phyloP scores from a whole-genome alignment of 345 rosid genomes.

The Limnanthes douglasii region DNA sequence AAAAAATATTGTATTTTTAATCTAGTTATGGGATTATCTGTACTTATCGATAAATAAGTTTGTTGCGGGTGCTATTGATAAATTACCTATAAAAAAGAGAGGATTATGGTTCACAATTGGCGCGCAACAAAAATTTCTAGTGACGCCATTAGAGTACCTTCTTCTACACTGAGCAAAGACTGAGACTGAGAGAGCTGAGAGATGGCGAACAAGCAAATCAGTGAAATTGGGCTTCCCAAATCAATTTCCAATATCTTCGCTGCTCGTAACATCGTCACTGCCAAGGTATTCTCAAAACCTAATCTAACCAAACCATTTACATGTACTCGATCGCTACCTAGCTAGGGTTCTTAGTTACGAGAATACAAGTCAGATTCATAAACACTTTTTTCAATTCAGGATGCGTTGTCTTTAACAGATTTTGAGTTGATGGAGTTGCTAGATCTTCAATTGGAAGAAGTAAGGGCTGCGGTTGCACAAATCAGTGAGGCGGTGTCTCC shows the following conservation, averaged over 20 bases:
- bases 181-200: too few relatives aligned
- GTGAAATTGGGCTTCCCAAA: conserved; percentile 41
- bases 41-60: too few relatives aligned
- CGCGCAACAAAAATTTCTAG: too few relatives aligned
- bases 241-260: conserved; percentile 46
- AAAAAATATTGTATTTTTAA: too few relatives aligned
- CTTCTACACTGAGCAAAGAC: too few relatives aligned
- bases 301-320: not conserved
- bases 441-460: conserved; percentile 42
- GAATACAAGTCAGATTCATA: not conserved
- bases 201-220: conserved; percentile 59
- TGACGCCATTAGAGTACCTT: too few relatives aligned
- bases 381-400: conserved; percentile 16
- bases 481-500: conserved; percentile 54
- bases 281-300: conserved; percentile 28
- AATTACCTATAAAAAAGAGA: too few relatives aligned
- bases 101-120: too few relatives aligned
- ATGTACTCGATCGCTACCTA: not conserved
- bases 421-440: conserved; percentile 62
- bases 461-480: conserved; percentile 30
- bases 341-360: not conserved
- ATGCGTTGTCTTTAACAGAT: conserved; percentile 57
- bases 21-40: too few relatives aligned
- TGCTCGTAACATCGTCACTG: conserved; percentile 57
- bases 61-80: too few relatives aligned